Percentiles rank a stretch among this genome's conserved stretches.
phyloP scores from a whole-genome alignment of 108 stramenopile species.

The Nitzschia inconspicua region DNA sequence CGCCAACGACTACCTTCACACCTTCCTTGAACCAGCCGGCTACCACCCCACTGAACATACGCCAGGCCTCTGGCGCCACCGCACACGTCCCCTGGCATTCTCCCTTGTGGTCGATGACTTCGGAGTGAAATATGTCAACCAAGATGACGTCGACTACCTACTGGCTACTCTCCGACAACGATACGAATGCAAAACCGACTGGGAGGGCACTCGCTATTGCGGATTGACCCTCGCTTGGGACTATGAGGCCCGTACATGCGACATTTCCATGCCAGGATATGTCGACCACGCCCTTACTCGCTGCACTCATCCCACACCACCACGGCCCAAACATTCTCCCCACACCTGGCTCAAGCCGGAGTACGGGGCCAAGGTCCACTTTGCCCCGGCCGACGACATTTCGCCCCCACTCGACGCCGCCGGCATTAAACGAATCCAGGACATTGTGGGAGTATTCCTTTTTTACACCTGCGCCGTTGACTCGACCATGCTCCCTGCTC shows the following conservation, averaged over 20 bases:
- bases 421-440: constrained; percentile 27
- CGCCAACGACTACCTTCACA: constrained; percentile 19
- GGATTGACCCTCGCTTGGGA: constrained; percentile 44
- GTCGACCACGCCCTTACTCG: constrained; percentile 21
- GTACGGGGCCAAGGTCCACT: constrained; percentile 31
- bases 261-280: constrained; percentile 45
- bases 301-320: constrained; percentile 29
- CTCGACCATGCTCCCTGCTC: constrained; percentile 25
- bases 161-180: background rate
- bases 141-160: constrained; percentile 21
- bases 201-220: constrained; percentile 15
- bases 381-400: constrained; percentile 16
- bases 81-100: constrained; percentile 24
- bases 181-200: constrained; percentile 28
- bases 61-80: constrained; percentile 44
- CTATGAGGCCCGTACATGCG: constrained; percentile 21
- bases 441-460: constrained; percentile 38
- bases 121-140: too few relatives aligned
- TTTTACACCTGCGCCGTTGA: constrained; percentile 44
- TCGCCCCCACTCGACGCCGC: background rate
- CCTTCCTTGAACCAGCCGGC: background rate
- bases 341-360: constrained; percentile 15
- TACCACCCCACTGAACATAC: constrained; percentile 2
- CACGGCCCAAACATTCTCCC: constrained; percentile 26
- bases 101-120: constrained; percentile 45